Evolutionary conservation across 805 yeast genomes (phyloP), one percentile per base, ranked within the genome.

Genomic region (Cyberlindnera suaveolens): DNA sequence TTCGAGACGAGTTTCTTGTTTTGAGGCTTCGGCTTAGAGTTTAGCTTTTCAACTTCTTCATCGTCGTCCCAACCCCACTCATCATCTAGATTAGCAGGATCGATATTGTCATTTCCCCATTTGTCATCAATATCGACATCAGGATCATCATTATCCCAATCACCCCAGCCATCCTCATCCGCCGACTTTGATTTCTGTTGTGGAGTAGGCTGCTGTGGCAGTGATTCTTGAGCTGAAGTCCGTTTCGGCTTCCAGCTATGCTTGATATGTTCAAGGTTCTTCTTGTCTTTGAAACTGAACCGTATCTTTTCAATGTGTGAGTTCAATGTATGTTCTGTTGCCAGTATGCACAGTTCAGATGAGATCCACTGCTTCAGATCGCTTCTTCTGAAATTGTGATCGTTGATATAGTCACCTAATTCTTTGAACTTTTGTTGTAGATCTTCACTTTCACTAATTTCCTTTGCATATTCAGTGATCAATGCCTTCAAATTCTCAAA

Each of bases 321-420:
- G 19, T 49, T 46, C n/a, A 55, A 23, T 29, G 47, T 52, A 23
- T 47, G 50, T n/a, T 56, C 54, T 16, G 52, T 44, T 6, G 50
- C 47, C 15, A 57, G 41, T 2, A 44, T 46, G 31, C 49, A 41
- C 19, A 57, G 39, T 8, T 56, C 61, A 6, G 39, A 32, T 5
- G 50, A 35, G 15, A 56, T 51, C 60, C 60, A 57, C 13, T 44
- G 49, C n/a, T 40, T 40, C 20, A 56, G 36, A 33, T 51, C 48
- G 30, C 45, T 44, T 38, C 60, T 49, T 23, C 45, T 51, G 39
- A 56, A 50, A 9, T 45, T 45, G 20, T 40, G 36, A 3, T 43
- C 30, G 10, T 35, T 36, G 20, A 57, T 42, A 35, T 51, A 47
- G 4, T 44, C 39, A 33, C 54, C 52, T 18, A 57, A 42, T 19